Evolutionary conservation across 2,329 filamentous ascomycete species (phyloP).

Genomic region (Xylariaceae sp.): DNA sequence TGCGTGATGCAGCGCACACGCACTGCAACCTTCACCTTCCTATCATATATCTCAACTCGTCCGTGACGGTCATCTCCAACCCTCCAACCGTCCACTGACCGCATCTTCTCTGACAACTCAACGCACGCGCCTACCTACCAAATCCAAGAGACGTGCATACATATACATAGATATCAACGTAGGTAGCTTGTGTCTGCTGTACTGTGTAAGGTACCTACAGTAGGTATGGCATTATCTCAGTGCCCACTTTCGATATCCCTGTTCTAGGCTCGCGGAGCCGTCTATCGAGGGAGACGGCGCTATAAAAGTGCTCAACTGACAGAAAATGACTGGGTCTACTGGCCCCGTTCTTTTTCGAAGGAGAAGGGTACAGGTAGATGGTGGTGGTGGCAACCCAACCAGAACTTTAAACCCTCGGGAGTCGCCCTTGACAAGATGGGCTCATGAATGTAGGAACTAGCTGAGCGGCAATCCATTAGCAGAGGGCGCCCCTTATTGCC

Average conservation of each 20-base stretch:
- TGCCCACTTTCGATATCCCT: neutral
- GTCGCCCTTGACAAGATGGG: no score
- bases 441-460: neutral
- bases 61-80: neutral
- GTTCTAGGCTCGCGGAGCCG: neutral
- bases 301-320: neutral
- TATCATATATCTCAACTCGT: neutral
- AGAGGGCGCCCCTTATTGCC: neutral
- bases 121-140: no score
- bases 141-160: no score
- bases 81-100: neutral
- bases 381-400: slow-evolving; percentile 10
- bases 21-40: slow-evolving; percentile 1
- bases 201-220: no score
- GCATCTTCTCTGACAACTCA: neutral
- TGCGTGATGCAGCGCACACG: no score
- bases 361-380: neutral
- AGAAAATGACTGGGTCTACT: neutral
- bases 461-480: neutral
- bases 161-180: no score
- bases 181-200: no score
- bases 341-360: neutral
- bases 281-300: neutral
- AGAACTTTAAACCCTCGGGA: neutral
- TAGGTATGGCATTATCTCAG: no score